Conservation (phyloP, 2,329 filamentous ascomycete genomes). For the Scedosporium apiospermum region DNA sequence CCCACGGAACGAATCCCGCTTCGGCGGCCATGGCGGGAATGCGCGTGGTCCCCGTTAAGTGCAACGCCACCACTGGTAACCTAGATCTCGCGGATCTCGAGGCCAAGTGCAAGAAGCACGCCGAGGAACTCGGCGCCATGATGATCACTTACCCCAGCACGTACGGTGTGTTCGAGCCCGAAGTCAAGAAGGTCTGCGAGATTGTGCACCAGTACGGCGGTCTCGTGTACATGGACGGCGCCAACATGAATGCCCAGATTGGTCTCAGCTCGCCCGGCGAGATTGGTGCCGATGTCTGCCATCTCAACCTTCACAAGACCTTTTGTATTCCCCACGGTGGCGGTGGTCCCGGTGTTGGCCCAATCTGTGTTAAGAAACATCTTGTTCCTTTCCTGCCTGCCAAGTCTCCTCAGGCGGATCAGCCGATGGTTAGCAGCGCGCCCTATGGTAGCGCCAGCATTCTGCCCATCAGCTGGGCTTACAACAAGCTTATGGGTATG, state of each 20-base stretch:
- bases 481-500: slow-evolving; percentile 86
- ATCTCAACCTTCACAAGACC: slow-evolving; percentile 96
- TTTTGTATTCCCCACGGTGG: slow-evolving; percentile 98
- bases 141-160: slow-evolving; percentile 98
- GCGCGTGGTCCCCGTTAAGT: slow-evolving; percentile 88
- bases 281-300: slow-evolving; percentile 93
- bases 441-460: slow-evolving; percentile 85
- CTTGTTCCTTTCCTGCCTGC: slow-evolving; percentile 68
- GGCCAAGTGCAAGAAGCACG: slow-evolving; percentile 81
- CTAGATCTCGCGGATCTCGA: slow-evolving; percentile 79
- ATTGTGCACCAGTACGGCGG: slow-evolving; percentile 82
- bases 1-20: slow-evolving; percentile 92
- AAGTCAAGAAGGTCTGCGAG: slow-evolving; percentile 74
- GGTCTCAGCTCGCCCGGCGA: slow-evolving; percentile 89
- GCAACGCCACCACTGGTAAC: slow-evolving; percentile 78
- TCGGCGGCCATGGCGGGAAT: slow-evolving; percentile 94
- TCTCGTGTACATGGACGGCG: slow-evolving; percentile 97
- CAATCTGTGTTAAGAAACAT: slow-evolving; percentile 82
- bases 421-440: slow-evolving; percentile 66
- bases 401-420: slow-evolving; percentile 18
- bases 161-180: slow-evolving; percentile 88
- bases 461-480: slow-evolving; percentile 88
- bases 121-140: slow-evolving; percentile 77
- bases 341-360: slow-evolving; percentile 86
- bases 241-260: slow-evolving; percentile 98